These are phyloP conservation scores for Cyclotella choctawhatcheeana DNA, from an alignment of 108 stramenopile species.

Conservation along the genomic window DNA sequence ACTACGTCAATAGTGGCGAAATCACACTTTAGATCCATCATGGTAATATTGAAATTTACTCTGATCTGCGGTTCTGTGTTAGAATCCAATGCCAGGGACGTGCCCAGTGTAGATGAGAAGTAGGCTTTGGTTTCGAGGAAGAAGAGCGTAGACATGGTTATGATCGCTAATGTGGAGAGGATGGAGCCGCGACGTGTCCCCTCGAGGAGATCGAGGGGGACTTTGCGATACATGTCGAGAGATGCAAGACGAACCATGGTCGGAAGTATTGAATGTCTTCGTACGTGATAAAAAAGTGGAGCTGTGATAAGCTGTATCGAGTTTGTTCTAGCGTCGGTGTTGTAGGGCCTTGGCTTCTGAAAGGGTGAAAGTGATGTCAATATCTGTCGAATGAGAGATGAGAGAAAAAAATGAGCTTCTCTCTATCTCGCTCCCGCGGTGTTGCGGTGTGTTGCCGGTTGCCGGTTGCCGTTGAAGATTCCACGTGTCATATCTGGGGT, in stretches of 20 bases:
- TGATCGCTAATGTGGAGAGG: slow-evolving; percentile 66
- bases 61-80: slow-evolving; percentile 67
- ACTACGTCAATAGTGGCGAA: slow-evolving; percentile 88
- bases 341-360: too few species aligned
- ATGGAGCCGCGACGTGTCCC: slow-evolving; percentile 71
- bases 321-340: too few species aligned
- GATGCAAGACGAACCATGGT: slow-evolving; percentile 39
- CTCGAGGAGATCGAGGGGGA: slow-evolving; percentile 85
- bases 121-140: slow-evolving; percentile 88
- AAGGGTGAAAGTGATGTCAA: too few species aligned
- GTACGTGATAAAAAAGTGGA: too few species aligned
- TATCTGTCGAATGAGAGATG: too few species aligned
- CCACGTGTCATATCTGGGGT: too few species aligned
- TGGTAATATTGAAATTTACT: slow-evolving; percentile 94
- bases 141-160: slow-evolving; percentile 78
- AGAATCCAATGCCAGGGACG: slow-evolving; percentile 79
- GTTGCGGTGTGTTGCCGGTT: too few species aligned
- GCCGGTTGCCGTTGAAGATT: too few species aligned
- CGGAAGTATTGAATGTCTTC: too few species aligned
- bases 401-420: too few species aligned
- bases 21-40: slow-evolving; percentile 91
- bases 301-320: too few species aligned
- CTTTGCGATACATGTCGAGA: slow-evolving; percentile 90
- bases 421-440: too few species aligned
- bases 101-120: slow-evolving; percentile 63